phyloP scores from a whole-genome alignment of 2,329 filamentous ascomycete genomes.

The Juglanconis juglandina region DNA sequence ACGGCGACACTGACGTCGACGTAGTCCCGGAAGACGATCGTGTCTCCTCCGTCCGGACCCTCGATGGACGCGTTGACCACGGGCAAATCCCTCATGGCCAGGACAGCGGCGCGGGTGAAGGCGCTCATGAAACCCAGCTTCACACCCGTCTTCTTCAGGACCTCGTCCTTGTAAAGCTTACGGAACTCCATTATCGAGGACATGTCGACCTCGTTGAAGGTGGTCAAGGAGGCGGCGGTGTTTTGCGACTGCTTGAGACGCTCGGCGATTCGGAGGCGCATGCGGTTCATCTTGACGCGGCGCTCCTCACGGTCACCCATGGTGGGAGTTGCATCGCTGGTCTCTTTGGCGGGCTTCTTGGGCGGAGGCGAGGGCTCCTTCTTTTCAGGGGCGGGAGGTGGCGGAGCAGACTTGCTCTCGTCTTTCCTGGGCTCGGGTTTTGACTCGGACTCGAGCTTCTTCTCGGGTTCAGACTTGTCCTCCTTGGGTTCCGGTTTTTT shows the following conservation, averaged over 20 bases:
- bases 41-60: conserved; percentile 89
- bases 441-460: conserved; percentile 33
- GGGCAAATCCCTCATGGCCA: conserved; percentile 94
- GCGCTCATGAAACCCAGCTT: conserved; percentile 99
- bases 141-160: conserved; percentile 92
- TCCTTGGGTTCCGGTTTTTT: conserved; percentile 58
- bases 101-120: conserved; percentile 82
- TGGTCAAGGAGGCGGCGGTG: conserved; percentile 92
- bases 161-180: conserved; percentile 93
- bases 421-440: conserved; percentile 31
- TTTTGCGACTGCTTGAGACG: conserved; percentile 99
- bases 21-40: conserved; percentile 96
- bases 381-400: conserved; percentile 26
- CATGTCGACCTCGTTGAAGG: conserved; percentile 99
- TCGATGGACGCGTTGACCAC: conserved; percentile 96
- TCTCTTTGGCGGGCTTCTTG: conserved; percentile 32
- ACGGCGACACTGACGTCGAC: conserved; percentile 97
- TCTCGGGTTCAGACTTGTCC: conserved; percentile 37
- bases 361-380: conserved; percentile 24
- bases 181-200: conserved; percentile 95
- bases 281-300: conserved; percentile 98
- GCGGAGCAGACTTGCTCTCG: conserved; percentile 31
- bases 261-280: conserved; percentile 95
- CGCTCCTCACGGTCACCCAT: conserved; percentile 81
- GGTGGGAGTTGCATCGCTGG: conserved; percentile 35